Evolutionary conservation across 176 grass and related monocot genomes (phyloP).

Genomic region (Aechmea fasciata): DNA sequence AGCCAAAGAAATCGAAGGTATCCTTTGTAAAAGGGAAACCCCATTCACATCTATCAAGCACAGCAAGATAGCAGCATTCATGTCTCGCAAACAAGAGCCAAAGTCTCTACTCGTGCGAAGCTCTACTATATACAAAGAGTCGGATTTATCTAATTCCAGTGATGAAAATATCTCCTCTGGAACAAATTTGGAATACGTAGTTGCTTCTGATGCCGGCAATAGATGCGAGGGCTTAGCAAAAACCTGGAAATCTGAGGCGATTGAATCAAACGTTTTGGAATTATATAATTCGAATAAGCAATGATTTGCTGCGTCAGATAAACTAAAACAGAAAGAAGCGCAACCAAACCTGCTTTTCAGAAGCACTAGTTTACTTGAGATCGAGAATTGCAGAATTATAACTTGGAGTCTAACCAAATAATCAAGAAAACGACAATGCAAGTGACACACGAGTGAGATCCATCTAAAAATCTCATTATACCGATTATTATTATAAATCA

Average conservation of each 20-base stretch:
- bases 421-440: no score
- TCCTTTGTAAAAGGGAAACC: constrained; percentile 62
- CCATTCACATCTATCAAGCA: constrained; percentile 55
- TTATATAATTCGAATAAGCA: not conserved
- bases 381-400: not conserved
- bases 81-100: constrained; percentile 56
- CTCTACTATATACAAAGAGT: constrained; percentile 67
- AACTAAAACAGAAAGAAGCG: constrained; percentile 2
- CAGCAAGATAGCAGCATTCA: constrained; percentile 54
- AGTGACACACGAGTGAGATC: no score
- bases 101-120: constrained; percentile 69
- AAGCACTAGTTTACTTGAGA: not conserved
- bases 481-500: not conserved
- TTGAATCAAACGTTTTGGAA: constrained; percentile 8
- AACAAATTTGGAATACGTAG: constrained; percentile 29
- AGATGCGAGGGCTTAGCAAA: constrained; percentile 59
- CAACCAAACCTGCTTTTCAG: no score
- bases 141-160: constrained; percentile 36
- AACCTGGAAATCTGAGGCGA: constrained; percentile 46
- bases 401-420: not conserved
- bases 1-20: constrained; percentile 37
- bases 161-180: constrained; percentile 39
- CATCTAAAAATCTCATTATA: not conserved
- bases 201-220: constrained; percentile 41
- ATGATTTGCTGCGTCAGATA: no score